These are phyloP conservation scores for Piromyces finnis DNA, from an alignment of 192 early-diverging fungal species.

Conservation along the genomic window DNA sequence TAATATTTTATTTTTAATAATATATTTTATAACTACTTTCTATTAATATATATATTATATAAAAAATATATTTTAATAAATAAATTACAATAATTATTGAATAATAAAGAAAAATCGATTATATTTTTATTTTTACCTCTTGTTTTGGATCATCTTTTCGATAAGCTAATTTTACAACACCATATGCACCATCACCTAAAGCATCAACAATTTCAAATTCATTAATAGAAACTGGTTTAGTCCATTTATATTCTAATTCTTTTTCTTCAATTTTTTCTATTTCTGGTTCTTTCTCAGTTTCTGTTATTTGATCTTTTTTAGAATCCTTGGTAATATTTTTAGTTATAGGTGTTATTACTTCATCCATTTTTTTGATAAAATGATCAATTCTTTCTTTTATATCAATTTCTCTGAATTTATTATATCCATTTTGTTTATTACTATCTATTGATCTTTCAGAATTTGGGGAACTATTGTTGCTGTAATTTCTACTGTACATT, in stretches of 20 bases:
- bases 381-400: background rate
- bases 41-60: constrained; percentile 1
- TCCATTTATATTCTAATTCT: background rate
- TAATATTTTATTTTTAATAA: constrained; percentile 49
- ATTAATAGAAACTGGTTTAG: constrained; percentile 11
- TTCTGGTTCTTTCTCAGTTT: background rate
- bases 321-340: constrained; percentile 29
- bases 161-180: constrained; percentile 39
- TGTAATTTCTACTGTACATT: constrained; percentile 28
- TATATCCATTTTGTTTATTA: background rate
- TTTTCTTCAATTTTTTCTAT: background rate
- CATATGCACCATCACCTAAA: constrained; percentile 57
- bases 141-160: constrained; percentile 21
- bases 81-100: too few relatives aligned
- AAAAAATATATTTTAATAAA: too few relatives aligned
- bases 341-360: background rate
- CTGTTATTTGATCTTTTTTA: background rate
- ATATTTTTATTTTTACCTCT: background rate
- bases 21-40: constrained; percentile 52
- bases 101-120: background rate
- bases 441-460: background rate
- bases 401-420: background rate
- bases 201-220: constrained; percentile 39
- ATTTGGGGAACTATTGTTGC: constrained; percentile 12
- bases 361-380: constrained; percentile 4